A percentile compares a stretch with the other conserved stretches of the same genome.
These are phyloP conservation scores for Galium porrigens DNA, from an alignment of 305 asterid genomes.

Conservation along the genomic window DNA sequence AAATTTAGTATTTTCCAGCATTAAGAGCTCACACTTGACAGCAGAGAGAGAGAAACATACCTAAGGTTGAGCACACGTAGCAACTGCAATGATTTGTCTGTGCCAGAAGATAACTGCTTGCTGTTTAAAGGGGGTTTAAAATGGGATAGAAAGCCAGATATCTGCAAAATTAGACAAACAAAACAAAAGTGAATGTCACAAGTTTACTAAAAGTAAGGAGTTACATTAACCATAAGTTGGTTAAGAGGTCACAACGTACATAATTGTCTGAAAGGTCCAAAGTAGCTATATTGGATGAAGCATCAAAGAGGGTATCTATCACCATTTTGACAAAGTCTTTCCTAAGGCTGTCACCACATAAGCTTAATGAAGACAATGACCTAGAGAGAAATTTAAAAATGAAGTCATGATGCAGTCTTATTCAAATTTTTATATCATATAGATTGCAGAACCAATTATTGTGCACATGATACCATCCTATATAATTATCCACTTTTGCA, in stretches of 20 bases:
- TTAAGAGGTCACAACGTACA: conserved; percentile 33
- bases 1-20: not conserved
- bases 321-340: conserved; percentile 41
- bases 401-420: conserved; percentile 1
- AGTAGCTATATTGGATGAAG: conserved; percentile 39
- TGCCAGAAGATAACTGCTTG: conserved; percentile 23
- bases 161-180: conserved; percentile 31
- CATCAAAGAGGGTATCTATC: conserved; percentile 47
- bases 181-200: not conserved
- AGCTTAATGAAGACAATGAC: conserved; percentile 49
- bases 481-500: not conserved
- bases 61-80: conserved; percentile 57
- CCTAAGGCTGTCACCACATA: conserved; percentile 51
- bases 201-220: not conserved
- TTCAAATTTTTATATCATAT: not conserved
- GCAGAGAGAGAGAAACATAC: conserved; percentile 18
- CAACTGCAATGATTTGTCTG: conserved; percentile 46
- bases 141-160: conserved; percentile 62
- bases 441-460: not conserved
- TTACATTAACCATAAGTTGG: conserved; percentile 11
- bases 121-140: conserved; percentile 32
- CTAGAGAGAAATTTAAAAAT: conserved; percentile 22
- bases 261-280: conserved; percentile 85
- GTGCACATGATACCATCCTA: not conserved
- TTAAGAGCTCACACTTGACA: not conserved